Conservation (phyloP, 73 alveolate species). For the Stentor coeruleus region DNA sequence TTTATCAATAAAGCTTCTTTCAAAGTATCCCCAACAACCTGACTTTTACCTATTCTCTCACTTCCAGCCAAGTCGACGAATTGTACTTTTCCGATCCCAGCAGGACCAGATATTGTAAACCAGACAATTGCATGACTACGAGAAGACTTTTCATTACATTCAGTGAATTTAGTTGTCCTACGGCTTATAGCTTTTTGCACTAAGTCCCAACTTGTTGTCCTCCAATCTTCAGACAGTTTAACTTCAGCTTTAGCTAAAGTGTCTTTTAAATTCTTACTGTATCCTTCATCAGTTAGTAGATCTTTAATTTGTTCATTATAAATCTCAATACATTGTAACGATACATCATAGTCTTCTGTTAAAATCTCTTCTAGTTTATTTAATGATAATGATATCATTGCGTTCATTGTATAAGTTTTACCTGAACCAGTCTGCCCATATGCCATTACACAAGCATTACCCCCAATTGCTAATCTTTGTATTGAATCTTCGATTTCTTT, state of each 20-base stretch:
- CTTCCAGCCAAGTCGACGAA: slow-evolving; percentile 28
- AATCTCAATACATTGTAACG: slow-evolving; percentile 12
- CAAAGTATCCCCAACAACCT: slow-evolving; percentile 66
- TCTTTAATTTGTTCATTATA: slow-evolving; percentile 26
- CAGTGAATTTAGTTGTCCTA: slow-evolving; percentile 13
- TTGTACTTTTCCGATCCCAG: neutral
- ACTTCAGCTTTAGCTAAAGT: neutral
- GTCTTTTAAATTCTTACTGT: slow-evolving; percentile 12
- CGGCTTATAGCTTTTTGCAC: neutral
- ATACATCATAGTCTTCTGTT: neutral
- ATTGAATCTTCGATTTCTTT: neutral
- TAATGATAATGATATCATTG: neutral
- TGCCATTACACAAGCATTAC: slow-evolving; percentile 25
- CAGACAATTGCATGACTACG: slow-evolving; percentile 14
- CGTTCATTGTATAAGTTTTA: slow-evolving; percentile 25
- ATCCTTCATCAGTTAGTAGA: slow-evolving; percentile 16
- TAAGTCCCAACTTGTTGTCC: neutral
- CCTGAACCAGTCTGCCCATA: slow-evolving; percentile 31
- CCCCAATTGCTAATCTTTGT: neutral
- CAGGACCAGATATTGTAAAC: neutral
- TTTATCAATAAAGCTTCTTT: slow-evolving; percentile 78
- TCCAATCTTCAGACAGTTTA: neutral
- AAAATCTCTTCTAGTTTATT: neutral
- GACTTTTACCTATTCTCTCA: slow-evolving; percentile 22
- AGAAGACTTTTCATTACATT: slow-evolving; percentile 2